Evolutionary conservation across 2,329 filamentous ascomycete species (phyloP).

Genomic region (Fusarium sp.): DNA sequence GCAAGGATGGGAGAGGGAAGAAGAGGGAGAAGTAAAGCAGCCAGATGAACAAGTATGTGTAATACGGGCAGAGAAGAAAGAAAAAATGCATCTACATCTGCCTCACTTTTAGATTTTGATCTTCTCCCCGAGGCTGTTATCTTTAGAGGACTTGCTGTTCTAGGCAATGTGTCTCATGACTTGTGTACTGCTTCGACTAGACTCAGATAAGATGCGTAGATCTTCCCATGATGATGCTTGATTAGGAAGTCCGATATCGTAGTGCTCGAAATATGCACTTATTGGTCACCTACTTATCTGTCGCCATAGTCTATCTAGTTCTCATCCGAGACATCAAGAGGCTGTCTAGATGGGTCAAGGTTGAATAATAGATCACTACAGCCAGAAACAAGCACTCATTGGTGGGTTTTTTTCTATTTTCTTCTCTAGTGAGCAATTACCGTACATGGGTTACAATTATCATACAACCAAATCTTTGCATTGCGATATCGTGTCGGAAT

Average conservation of each 20-base stretch:
- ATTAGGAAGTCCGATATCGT: constrained; percentile 14
- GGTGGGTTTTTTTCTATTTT: background rate
- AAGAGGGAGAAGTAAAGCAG: background rate
- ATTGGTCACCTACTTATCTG: background rate
- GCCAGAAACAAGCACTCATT: background rate
- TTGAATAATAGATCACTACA: background rate
- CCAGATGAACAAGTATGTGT: background rate
- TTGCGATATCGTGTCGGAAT: background rate
- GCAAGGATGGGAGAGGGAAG: background rate
- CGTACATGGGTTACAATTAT: constrained; percentile 1
- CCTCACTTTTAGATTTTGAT: background rate
- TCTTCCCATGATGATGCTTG: background rate
- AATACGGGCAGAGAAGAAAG: background rate
- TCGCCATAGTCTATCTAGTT: background rate
- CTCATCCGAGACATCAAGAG: background rate
- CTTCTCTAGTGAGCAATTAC: background rate
- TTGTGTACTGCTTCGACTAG: background rate
- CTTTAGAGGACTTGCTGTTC: background rate
- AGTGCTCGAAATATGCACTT: background rate
- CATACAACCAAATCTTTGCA: background rate
- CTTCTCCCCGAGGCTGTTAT: background rate
- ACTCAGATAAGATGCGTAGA: background rate
- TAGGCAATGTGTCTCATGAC: constrained; percentile 25
- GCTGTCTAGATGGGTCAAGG: background rate
- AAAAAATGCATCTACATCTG: background rate